Evolutionary conservation across 345 rosid species (phyloP).

Genomic region (Dipteronia sinensis): DNA sequence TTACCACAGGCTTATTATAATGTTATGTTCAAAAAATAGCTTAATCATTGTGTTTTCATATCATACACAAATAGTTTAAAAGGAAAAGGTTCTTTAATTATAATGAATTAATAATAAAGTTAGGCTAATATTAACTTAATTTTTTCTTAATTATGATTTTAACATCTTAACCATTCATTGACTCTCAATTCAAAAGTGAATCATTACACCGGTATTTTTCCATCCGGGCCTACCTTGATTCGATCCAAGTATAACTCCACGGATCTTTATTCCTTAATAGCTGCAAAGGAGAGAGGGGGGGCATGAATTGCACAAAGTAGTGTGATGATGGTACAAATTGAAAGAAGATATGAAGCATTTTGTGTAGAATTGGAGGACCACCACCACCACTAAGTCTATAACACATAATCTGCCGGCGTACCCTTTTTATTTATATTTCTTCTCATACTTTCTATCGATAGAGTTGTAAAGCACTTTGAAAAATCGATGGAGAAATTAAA

Average conservation of each 20-base stretch:
- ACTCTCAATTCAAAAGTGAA: no score
- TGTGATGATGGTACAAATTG: background rate
- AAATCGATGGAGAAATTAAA: conserved; percentile 7
- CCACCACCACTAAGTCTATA: conserved; percentile 14
- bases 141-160: no score
- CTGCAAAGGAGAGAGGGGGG: background rate
- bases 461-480: conserved; percentile 23
- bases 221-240: background rate
- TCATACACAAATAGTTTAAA: no score
- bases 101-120: no score
- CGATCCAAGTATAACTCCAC: background rate
- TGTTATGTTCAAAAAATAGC: background rate
- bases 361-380: conserved; percentile 26
- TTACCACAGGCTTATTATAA: background rate
- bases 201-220: no score
- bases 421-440: background rate
- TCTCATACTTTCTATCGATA: background rate
- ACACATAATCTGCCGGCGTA: conserved; percentile 8
- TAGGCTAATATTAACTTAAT: no score
- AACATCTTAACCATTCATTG: no score
- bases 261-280: background rate
- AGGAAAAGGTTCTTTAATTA: no score
- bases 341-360: conserved; percentile 14
- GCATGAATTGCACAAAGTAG: conserved; percentile 6
- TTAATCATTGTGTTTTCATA: background rate